Base-by-base conservation (phyloP, 768 basidiomycete genomes). In the Suillus clintonianus region DNA sequence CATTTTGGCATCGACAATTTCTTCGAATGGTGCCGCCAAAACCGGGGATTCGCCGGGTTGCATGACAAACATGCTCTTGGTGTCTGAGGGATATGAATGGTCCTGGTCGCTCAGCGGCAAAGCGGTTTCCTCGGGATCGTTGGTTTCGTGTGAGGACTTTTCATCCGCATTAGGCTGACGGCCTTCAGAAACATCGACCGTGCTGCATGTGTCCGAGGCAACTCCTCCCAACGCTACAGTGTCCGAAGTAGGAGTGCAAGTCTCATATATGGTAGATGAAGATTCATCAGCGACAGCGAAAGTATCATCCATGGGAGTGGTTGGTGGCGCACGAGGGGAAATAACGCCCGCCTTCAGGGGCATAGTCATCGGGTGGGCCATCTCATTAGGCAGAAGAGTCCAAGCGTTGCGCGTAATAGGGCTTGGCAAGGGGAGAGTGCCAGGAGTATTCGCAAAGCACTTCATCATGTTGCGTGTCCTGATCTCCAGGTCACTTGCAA, bases 321-420 rank as follows among this genome's bases (percentile, higher is more conserved):
- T 65, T 10, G 71, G 72, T 37, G 74, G 69, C 17, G 64, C 65
- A 22, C 32, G 64, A 41, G 47, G 65, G 48, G 53, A 59, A 13
- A 45, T 17, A 34, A 32, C 5, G 11, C n/a, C 53, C 2, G 62
- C 50, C 53, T 62, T 61, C 58, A 62, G 48, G 3, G 60, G 62
- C 59, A 63, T 53, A 5, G 70, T 47, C n/a, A 67, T 32, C 57
- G 51, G 41, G 15, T 66, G 56, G 32, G 55, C 22, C 6, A 15
- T 76, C 8, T 55, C 13, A 22, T 76, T 76, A n/a, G 75, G 75
- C 36, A 74, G n/a, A 41, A 65, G 59, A 9, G 58, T 47, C 74
- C 74, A 76, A 14, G 67, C 67, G n/a, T 62, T 67, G 51, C n/a
- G 63, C 42, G 71, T 59, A 36, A 62, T 39, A 15, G 42, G 55